A percentile compares a stretch with the other conserved stretches of the same genome.
Evolutionary conservation across 805 yeast genomes (phyloP).

Genomic region (Wickerhamiella australiensis): DNA sequence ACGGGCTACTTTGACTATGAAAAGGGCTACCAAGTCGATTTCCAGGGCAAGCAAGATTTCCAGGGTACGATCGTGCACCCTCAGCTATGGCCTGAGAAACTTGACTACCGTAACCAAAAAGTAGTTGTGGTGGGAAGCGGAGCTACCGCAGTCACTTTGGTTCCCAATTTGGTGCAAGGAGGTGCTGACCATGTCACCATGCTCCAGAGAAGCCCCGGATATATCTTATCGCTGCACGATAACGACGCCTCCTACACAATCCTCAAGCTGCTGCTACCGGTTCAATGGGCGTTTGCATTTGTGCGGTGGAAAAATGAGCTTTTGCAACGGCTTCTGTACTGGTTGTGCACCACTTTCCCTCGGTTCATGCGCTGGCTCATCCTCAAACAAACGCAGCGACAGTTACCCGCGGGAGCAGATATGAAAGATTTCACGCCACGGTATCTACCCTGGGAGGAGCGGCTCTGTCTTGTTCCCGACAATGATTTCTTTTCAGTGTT

Average conservation of each 20-base stretch:
- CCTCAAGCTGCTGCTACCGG: not conserved
- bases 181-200: constrained; percentile 6
- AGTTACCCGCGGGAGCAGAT: not conserved
- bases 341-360: not conserved
- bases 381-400: not conserved
- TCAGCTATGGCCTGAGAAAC: constrained; percentile 2
- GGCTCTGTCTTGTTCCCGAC: constrained; percentile 5
- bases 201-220: constrained; percentile 4
- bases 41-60: not conserved
- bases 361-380: not conserved
- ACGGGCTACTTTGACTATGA: constrained; percentile 6
- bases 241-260: not conserved
- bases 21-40: not conserved
- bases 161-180: constrained; percentile 2
- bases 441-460: constrained; percentile 7
- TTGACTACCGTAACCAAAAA: not conserved
- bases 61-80: not conserved
- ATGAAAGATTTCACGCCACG: not conserved
- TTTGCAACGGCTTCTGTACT: not conserved
- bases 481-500: not conserved
- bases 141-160: constrained; percentile 3
- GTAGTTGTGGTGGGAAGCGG: constrained; percentile 5
- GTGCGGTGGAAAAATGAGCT: not conserved
- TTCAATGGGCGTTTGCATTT: not conserved
- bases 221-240: not conserved